Evolutionary conservation across 2,329 filamentous ascomycete species (phyloP), one percentile per base, ranked within the genome.

Genomic region (Alternaria novae-zelandiae): DNA sequence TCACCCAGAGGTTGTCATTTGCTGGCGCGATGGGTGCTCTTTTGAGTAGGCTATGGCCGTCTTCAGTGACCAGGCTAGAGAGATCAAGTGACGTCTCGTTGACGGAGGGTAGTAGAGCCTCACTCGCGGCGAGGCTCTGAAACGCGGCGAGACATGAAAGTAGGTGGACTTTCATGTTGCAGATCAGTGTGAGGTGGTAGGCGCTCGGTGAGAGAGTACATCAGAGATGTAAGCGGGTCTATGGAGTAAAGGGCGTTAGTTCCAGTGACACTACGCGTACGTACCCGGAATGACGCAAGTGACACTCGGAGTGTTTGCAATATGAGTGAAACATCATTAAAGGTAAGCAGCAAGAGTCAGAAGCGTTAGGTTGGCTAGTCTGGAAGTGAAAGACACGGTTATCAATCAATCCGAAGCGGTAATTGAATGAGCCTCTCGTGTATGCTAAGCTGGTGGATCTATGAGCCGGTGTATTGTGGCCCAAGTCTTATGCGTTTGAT

Each of bases 1-100:
- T 53, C 9, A 41, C 30, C 49, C 49, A 53, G 4, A 53, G 9
- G 2, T 12, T 9, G 30, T 53, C 49, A 10, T 36, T 32, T 13
- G 49, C 49, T 25, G 49, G 49, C 17, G 28, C 49, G n/a, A 36
- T 15, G 21, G 49, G 49, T 20, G 49, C 49, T 53, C 49, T 53
- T n/a, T n/a, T 53, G 28, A 53, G 20, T 41, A 53, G 28, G 20
- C 20, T 20, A 53, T 13, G 20, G 7, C 49, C n/a, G n/a, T 53
- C 30, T 25, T 17, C 49, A 53, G 11, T 15, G 13, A 21, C 20
- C 9, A 11, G 30, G n/a, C 49, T 41, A 6, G 20, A 25, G 12
- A 5, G 3, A n/a, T 53, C 2, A 5, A 12, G 28, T 25, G 15
- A 15, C 21, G 30, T 36, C 23, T 25, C 49, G 20, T 17, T 53